These are phyloP conservation scores for Taiwanofungus camphoratus DNA, from an alignment of 1,284 basidiomycete species.

Conservation along the genomic window DNA sequence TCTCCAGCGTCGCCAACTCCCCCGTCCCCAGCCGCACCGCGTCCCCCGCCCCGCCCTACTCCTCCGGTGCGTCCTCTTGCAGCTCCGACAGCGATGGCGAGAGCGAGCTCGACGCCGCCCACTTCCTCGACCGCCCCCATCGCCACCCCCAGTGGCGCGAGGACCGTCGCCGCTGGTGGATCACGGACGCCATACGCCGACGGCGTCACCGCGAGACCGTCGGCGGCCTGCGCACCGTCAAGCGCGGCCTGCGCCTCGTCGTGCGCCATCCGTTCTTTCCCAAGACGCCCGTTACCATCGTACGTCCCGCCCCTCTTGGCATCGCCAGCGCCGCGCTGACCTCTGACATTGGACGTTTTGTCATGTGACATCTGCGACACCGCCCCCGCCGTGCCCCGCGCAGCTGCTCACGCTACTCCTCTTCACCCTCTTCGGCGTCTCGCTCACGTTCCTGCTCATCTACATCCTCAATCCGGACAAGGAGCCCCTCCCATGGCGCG, in stretches of 20 bases:
- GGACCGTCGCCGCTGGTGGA: constrained; percentile 34
- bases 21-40: constrained; percentile 32
- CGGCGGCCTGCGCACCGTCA: constrained; percentile 38
- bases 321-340: neutral
- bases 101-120: constrained; percentile 51
- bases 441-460: constrained; percentile 78
- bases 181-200: constrained; percentile 24
- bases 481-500: constrained; percentile 88
- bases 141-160: constrained; percentile 19
- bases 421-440: constrained; percentile 69
- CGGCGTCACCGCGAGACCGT: constrained; percentile 31
- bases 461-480: constrained; percentile 96
- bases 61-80: constrained; percentile 43
- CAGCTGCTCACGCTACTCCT: constrained; percentile 71
- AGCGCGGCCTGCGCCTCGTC: constrained; percentile 48
- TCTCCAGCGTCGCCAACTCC: constrained; percentile 29
- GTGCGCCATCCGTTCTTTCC: constrained; percentile 76
- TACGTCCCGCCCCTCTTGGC: constrained; percentile 32
- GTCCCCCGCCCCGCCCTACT: constrained; percentile 28
- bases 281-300: constrained; percentile 75
- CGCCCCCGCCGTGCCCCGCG: neutral
- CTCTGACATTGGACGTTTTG: too few relatives aligned
- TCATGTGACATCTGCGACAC: too few relatives aligned
- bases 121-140: constrained; percentile 38
- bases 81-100: constrained; percentile 63